phyloP scores from a whole-genome alignment of 2,329 filamentous ascomycete genomes.

The Clonostachys rosea region DNA sequence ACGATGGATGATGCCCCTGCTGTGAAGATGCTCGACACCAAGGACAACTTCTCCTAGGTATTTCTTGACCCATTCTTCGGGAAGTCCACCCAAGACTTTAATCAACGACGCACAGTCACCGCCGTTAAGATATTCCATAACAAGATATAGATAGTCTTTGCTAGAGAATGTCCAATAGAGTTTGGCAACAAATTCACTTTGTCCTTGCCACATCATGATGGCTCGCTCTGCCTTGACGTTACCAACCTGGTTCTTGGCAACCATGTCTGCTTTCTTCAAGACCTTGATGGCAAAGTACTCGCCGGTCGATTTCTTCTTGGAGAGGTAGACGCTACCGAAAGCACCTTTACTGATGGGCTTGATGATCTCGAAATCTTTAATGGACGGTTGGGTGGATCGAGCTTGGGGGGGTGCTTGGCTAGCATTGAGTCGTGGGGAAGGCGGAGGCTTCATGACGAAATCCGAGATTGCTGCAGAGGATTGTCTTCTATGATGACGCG shows the following conservation, averaged over 20 bases:
- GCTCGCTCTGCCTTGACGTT: constrained; percentile 98
- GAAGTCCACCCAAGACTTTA: constrained; percentile 85
- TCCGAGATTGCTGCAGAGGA: constrained; percentile 85
- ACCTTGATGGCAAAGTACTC: constrained; percentile 99
- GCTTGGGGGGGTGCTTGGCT: constrained; percentile 77
- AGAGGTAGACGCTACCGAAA: constrained; percentile 95
- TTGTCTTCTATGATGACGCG: constrained; percentile 75
- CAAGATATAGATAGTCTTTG: constrained; percentile 96
- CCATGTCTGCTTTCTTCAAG: constrained; percentile 99
- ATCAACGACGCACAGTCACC: constrained; percentile 96
- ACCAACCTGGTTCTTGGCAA: constrained; percentile 98
- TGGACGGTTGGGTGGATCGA: constrained; percentile 86
- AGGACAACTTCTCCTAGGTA: constrained; percentile 94
- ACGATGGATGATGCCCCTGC: constrained; percentile 90
- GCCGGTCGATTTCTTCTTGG: constrained; percentile 97
- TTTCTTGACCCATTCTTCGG: constrained; percentile 97
- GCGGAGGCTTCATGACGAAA: constrained; percentile 60
- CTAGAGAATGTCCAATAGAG: constrained; percentile 99
- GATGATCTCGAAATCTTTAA: constrained; percentile 99
- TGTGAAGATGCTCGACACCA: constrained; percentile 95
- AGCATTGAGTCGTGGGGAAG: constrained; percentile 77
- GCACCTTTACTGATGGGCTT: constrained; percentile 99
- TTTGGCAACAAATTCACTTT: constrained; percentile 98
- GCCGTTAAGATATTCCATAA: constrained; percentile 98
- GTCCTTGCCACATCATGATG: constrained; percentile 99